Evolutionary conservation across 2,329 filamentous ascomycete species (phyloP).

Genomic region (Cercospora beticola): DNA sequence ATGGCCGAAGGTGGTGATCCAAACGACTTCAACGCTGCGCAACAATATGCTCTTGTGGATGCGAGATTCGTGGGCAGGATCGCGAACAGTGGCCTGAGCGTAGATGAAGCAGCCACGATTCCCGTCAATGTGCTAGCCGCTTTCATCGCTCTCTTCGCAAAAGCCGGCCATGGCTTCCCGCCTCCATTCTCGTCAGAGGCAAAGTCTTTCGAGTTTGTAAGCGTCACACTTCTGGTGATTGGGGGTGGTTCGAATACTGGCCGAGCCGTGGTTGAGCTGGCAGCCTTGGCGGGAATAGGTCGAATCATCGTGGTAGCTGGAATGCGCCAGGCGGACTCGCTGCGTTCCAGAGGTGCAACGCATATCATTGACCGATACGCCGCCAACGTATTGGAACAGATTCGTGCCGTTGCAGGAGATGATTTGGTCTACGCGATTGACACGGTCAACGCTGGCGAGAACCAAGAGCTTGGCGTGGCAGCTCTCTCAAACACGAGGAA

Average conservation of each 20-base stretch:
- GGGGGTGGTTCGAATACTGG: background rate
- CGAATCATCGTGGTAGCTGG: background rate
- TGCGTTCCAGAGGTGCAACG: background rate
- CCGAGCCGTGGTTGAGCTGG: background rate
- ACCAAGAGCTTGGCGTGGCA: background rate
- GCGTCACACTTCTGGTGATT: background rate
- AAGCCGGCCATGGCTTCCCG: background rate
- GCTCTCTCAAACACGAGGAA: background rate
- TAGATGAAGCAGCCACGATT: slow-evolving; percentile 1
- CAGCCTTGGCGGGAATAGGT: background rate
- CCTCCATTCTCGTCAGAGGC: background rate
- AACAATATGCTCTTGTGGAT: slow-evolving; percentile 3
- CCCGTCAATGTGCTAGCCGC: background rate
- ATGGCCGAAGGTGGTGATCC: background rate
- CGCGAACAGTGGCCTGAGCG: background rate
- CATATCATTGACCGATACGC: background rate
- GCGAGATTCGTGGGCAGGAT: background rate
- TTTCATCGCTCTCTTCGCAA: background rate
- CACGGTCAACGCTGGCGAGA: background rate
- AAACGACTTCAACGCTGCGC: background rate
- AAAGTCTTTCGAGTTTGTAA: background rate
- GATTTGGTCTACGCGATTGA: slow-evolving; percentile 3
- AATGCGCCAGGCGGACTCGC: background rate
- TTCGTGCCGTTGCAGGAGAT: background rate
- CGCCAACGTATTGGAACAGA: background rate